A percentile compares a stretch with the other conserved stretches of the same genome.
Conservation (phyloP, 805 yeast species). For the Zygoascus flipseniorum region DNA sequence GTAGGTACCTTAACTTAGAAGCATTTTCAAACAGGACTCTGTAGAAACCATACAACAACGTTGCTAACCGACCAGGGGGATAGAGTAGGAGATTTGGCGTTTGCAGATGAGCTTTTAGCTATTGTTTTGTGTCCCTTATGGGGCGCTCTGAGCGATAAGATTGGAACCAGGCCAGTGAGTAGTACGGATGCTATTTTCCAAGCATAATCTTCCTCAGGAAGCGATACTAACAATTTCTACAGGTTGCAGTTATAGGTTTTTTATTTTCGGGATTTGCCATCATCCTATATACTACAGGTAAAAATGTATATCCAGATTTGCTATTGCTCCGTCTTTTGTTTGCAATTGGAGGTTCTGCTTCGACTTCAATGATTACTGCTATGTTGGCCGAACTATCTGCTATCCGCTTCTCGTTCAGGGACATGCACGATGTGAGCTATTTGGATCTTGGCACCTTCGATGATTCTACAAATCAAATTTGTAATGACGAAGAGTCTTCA, state of each 20-base stretch:
- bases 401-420: constrained; percentile 24
- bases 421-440: constrained; percentile 8
- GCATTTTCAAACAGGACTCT: background rate
- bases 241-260: constrained; percentile 41
- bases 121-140: constrained; percentile 49
- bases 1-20: constrained; percentile 8
- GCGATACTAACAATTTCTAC: background rate
- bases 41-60: background rate
- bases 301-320: constrained; percentile 41
- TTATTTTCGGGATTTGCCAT: constrained; percentile 40
- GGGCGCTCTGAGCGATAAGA: constrained; percentile 54
- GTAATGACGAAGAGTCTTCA: background rate
- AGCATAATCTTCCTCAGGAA: background rate
- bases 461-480: constrained; percentile 4
- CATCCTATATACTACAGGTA: constrained; percentile 41
- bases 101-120: constrained; percentile 52
- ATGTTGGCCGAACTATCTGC: constrained; percentile 46
- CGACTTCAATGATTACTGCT: constrained; percentile 53
- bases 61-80: constrained; percentile 29
- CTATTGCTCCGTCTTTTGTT: constrained; percentile 46
- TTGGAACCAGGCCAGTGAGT: constrained; percentile 44
- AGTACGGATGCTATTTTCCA: background rate
- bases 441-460: constrained; percentile 13
- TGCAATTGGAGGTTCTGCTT: constrained; percentile 49
- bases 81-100: constrained; percentile 41